phyloP scores from a whole-genome alignment of 1,139 yeast species.

The Sugiyamaella paludigena region DNA sequence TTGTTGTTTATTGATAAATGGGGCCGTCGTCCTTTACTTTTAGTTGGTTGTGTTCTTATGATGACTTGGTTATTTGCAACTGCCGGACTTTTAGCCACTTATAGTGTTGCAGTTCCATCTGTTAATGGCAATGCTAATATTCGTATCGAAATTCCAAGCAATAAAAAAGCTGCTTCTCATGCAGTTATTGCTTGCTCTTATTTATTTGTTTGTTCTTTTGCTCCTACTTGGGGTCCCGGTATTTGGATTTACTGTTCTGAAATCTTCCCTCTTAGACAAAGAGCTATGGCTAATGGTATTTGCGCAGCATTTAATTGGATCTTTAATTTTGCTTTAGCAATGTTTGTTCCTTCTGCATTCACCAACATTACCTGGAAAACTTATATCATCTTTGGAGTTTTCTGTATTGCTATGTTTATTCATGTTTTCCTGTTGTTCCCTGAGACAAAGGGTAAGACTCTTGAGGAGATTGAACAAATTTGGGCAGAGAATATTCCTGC shows the following conservation, averaged over 20 bases:
- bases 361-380: slow-evolving; percentile 54
- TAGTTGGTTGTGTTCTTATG: slow-evolving; percentile 45
- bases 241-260: slow-evolving; percentile 58
- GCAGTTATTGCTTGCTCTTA: slow-evolving; percentile 59
- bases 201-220: slow-evolving; percentile 63
- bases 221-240: slow-evolving; percentile 67
- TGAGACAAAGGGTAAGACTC: slow-evolving; percentile 60
- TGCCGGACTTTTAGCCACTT: slow-evolving; percentile 45
- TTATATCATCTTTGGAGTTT: slow-evolving; percentile 62
- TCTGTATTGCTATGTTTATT: slow-evolving; percentile 52
- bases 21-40: slow-evolving; percentile 52
- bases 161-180: slow-evolving; percentile 43
- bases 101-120: slow-evolving; percentile 40
- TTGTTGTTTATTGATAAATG: slow-evolving; percentile 49
- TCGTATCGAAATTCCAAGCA: slow-evolving; percentile 46
- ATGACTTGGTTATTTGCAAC: slow-evolving; percentile 44
- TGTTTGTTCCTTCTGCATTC: slow-evolving; percentile 54
- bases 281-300: slow-evolving; percentile 54
- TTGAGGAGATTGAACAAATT: slow-evolving; percentile 63
- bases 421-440: slow-evolving; percentile 62
- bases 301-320: slow-evolving; percentile 63
- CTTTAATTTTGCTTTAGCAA: slow-evolving; percentile 56
- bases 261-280: slow-evolving; percentile 58
- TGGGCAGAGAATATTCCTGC: slow-evolving; percentile 60
- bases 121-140: slow-evolving; percentile 46